Base-by-base conservation (phyloP, 2,329 filamentous ascomycete genomes). In the Magnaporthiopsis rhizophila region DNA sequence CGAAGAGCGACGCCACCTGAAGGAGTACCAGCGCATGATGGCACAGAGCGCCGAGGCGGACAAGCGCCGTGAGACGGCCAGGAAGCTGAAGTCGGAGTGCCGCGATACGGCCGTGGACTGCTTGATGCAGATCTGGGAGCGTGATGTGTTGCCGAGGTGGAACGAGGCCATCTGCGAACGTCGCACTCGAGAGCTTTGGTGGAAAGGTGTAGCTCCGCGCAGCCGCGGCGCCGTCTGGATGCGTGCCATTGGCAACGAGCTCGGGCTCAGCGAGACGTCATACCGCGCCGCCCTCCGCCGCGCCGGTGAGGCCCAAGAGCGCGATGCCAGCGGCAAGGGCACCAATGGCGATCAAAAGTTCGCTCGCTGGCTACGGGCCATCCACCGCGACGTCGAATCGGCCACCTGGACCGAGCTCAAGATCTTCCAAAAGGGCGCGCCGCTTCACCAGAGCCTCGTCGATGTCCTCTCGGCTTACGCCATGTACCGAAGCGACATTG, bases 1-100 rank as follows among this genome's bases (percentile, higher is more conserved):
- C 64, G 95, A 99, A 75, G 95, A 99, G 78, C 90, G 86, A 73
- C 89, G 88, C 69, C 95, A 99, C 75, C 74, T 99, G 68, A 92
- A 86, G 71, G 87, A 95, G 73, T 95, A 93, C 72, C 88, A 93
- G 76, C 87, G 83, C 74, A 93, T 95, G 89, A 91, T 94, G 88
- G 82, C 81, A 0, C 79, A 79, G 59, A 87, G 85, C 68, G 74
- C 79, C 62, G 84, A 86, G 70, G 82, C 84, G 0, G 86, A 88
- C 38, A 82, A 83, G 65, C 83, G 83, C 70, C 84, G 78, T 68
- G 85, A 88, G 68, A 81, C 80, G 0, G 77, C 79, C 21, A 79
- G 80, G 64, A 77, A 76, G 71, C 82, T 75, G 68, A 83, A 81
- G 71, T 81, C 81, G 24, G 81, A 80, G 58, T 80, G 74, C 67